Evolutionary conservation across 441 rosid species (phyloP).

Genomic region (Euphorbia celastroides): DNA sequence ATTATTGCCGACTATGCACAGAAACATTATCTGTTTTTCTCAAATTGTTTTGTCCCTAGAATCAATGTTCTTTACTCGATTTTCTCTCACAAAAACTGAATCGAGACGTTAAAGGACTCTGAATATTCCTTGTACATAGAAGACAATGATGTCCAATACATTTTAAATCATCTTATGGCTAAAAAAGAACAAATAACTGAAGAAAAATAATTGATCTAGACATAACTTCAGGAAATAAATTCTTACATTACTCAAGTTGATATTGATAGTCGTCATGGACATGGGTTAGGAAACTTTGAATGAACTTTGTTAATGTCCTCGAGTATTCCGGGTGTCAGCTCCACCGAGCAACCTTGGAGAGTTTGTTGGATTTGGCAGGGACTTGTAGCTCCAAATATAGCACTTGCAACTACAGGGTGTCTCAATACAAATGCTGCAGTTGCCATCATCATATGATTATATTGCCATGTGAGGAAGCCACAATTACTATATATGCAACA

Average conservation of each 20-base stretch:
- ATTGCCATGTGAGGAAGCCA: background rate
- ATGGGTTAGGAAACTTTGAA: conserved; percentile 50
- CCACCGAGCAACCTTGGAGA: conserved; percentile 33
- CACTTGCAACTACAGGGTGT: conserved; percentile 54
- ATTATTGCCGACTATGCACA: background rate
- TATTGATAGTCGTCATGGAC: conserved; percentile 37
- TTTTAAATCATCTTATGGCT: no score
- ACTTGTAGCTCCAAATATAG: conserved; percentile 49
- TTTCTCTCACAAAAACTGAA: no score
- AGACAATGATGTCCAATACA: no score
- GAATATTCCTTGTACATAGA: background rate
- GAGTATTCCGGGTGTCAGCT: conserved; percentile 27
- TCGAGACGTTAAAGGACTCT: no score
- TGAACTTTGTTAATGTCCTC: conserved; percentile 43
- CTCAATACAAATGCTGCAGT: conserved; percentile 46
- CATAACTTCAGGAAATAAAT: background rate
- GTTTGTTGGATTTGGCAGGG: conserved; percentile 46
- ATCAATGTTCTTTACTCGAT: background rate
- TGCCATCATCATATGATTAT: background rate
- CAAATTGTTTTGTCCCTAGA: background rate
- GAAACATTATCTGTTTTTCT: background rate
- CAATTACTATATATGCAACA: background rate
- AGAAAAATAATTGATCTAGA: background rate
- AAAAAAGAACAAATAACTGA: no score
- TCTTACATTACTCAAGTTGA: background rate